These are phyloP conservation scores for Thielaviopsis musarum DNA, from an alignment of 2,329 filamentous ascomycete genomes.

Conservation along the genomic window DNA sequence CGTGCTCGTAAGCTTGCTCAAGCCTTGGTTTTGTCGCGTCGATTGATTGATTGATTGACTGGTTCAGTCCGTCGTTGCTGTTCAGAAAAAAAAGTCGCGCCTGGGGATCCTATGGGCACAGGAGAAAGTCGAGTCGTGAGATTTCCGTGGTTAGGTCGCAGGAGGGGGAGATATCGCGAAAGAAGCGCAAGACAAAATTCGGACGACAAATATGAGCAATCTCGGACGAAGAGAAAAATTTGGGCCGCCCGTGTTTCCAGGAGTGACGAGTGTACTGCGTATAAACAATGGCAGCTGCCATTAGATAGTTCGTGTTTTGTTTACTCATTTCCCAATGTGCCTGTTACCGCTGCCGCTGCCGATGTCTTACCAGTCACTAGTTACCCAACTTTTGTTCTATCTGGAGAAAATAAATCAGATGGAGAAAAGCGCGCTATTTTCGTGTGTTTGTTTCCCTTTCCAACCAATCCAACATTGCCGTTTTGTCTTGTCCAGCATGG, in stretches of 20 bases:
- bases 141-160: background rate
- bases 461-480: background rate
- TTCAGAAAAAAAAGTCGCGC: background rate
- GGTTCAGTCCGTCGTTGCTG: background rate
- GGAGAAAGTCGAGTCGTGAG: background rate
- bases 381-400: background rate
- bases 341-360: background rate
- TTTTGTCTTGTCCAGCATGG: background rate
- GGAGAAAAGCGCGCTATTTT: background rate
- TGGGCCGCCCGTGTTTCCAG: background rate
- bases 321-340: background rate
- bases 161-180: background rate
- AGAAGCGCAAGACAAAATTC: background rate
- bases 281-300: background rate
- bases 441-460: background rate
- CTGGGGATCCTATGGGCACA: background rate
- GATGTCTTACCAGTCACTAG: background rate
- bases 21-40: background rate
- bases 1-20: background rate
- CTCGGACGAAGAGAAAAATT: background rate
- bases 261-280: background rate
- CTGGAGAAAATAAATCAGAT: background rate
- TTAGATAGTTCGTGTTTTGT: background rate
- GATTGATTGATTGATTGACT: background rate
- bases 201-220: background rate